Percentiles rank a stretch among this genome's conserved stretches.
These are phyloP conservation scores for Podaxis pistillaris DNA, from an alignment of 768 basidiomycete genomes.

Conservation along the genomic window DNA sequence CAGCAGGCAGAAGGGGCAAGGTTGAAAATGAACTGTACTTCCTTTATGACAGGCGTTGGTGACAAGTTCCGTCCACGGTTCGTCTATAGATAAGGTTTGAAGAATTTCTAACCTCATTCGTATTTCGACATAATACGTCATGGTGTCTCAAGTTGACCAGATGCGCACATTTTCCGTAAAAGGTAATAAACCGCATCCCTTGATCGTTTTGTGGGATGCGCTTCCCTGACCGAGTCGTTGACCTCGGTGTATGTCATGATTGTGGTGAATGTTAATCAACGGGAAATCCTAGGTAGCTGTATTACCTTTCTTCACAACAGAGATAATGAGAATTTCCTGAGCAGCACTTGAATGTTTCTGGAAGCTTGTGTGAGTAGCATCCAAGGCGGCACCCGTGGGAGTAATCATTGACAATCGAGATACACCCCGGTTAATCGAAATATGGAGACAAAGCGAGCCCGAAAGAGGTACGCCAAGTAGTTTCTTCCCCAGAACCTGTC, in stretches of 20 bases:
- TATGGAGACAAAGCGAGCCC: background rate
- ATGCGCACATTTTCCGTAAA: constrained; percentile 12
- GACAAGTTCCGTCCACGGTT: background rate
- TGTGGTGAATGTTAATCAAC: background rate
- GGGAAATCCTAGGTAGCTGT: background rate
- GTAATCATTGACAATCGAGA: background rate
- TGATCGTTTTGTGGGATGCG: background rate
- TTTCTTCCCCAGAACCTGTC: background rate
- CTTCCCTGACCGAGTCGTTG: background rate
- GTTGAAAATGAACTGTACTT: background rate
- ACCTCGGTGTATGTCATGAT: background rate
- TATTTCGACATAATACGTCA: constrained; percentile 14
- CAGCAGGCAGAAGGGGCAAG: too few species aligned
- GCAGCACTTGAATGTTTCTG: background rate
- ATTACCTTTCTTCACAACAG: background rate
- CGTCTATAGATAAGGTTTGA: background rate
- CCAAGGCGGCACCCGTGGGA: background rate
- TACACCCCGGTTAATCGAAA: background rate
- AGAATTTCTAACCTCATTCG: background rate
- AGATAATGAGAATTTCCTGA: background rate
- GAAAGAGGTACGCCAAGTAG: background rate
- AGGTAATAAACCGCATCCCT: constrained; percentile 5
- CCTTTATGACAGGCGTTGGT: background rate
- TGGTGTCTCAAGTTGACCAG: background rate
- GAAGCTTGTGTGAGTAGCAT: background rate